A percentile compares a stretch with the other conserved stretches of the same genome.
These are phyloP conservation scores for Talaromyces trachyspermus DNA, from an alignment of 495 filamentous ascomycete genomes.

Conservation along the genomic window DNA sequence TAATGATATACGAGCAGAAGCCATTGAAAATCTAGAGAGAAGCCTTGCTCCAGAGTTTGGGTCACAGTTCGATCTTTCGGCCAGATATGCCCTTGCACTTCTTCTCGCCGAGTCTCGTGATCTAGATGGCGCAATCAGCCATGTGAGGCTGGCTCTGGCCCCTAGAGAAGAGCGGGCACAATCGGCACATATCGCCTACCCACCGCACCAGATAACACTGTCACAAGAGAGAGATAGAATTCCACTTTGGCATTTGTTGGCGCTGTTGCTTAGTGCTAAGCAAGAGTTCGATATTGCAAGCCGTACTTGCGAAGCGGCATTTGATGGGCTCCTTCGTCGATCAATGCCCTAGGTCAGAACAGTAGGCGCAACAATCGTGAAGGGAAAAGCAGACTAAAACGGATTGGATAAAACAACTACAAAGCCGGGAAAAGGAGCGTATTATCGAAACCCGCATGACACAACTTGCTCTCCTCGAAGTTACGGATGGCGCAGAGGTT, in stretches of 20 bases:
- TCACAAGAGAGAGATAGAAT: constrained; percentile 35
- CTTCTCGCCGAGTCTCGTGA: constrained; percentile 76
- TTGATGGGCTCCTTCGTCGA: constrained; percentile 68
- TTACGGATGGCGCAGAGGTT: constrained; percentile 69
- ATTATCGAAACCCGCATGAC: constrained; percentile 93
- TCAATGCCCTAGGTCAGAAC: constrained; percentile 36
- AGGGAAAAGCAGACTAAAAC: constrained; percentile 28
- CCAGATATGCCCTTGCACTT: constrained; percentile 70
- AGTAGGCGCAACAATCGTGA: constrained; percentile 24
- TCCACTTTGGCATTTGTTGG: constrained; percentile 72
- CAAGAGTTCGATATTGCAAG: constrained; percentile 76
- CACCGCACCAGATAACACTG: constrained; percentile 18
- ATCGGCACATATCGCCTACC: constrained; percentile 7
- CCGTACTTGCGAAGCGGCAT: constrained; percentile 77
- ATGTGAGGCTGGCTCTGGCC: constrained; percentile 58
- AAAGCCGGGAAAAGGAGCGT: constrained; percentile 66
- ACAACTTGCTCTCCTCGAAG: constrained; percentile 75
- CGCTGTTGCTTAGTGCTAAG: constrained; percentile 74
- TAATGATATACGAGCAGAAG: constrained; percentile 60
- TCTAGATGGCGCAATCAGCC: constrained; percentile 65
- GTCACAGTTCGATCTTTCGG: constrained; percentile 55
- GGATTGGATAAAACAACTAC: constrained; percentile 64
- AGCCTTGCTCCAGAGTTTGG: constrained; percentile 59
- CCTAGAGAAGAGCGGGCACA: constrained; percentile 19
- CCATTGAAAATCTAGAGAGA: constrained; percentile 63